Percentiles rank a stretch among this genome's conserved stretches.
Conservation (phyloP, 805 yeast species). For the Candida orba region DNA sequence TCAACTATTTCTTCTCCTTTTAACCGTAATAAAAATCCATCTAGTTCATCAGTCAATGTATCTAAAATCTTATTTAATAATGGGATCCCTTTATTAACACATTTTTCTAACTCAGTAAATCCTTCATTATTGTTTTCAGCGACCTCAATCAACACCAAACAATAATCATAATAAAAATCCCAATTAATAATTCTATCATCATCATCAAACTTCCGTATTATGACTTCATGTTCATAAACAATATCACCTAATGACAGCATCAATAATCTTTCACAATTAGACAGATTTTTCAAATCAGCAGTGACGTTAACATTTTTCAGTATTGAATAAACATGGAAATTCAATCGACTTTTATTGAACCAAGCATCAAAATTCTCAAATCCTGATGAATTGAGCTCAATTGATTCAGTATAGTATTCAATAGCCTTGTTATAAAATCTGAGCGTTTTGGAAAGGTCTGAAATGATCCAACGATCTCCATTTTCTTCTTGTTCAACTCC, state of each 20-base stretch:
- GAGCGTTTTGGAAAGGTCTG: slow-evolving; percentile 57
- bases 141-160: slow-evolving; percentile 15
- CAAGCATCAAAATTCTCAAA: slow-evolving; percentile 34
- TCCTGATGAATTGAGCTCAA: slow-evolving; percentile 1
- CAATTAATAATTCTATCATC: slow-evolving; percentile 19
- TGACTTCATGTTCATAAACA: slow-evolving; percentile 7
- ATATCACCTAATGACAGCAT: slow-evolving; percentile 5
- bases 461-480: slow-evolving; percentile 69
- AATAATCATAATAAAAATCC: slow-evolving; percentile 22
- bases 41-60: slow-evolving; percentile 16
- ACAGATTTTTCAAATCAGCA: slow-evolving; percentile 23
- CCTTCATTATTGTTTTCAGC: slow-evolving; percentile 6
- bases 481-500: slow-evolving; percentile 61
- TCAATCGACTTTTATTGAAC: slow-evolving; percentile 53
- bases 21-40: slow-evolving; percentile 11
- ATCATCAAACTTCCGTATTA: slow-evolving; percentile 8
- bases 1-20: slow-evolving; percentile 10
- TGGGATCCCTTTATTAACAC: slow-evolving; percentile 4
- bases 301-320: slow-evolving; percentile 34
- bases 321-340: slow-evolving; percentile 52
- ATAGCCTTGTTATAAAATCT: slow-evolving; percentile 59
- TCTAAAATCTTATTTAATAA: slow-evolving; percentile 10
- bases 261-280: too few species aligned
- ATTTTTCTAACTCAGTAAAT: slow-evolving; percentile 11
- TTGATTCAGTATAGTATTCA: slow-evolving; percentile 33